Evolutionary conservation across 345 rosid genomes (phyloP).

Genomic region (Citrus maxima): DNA sequence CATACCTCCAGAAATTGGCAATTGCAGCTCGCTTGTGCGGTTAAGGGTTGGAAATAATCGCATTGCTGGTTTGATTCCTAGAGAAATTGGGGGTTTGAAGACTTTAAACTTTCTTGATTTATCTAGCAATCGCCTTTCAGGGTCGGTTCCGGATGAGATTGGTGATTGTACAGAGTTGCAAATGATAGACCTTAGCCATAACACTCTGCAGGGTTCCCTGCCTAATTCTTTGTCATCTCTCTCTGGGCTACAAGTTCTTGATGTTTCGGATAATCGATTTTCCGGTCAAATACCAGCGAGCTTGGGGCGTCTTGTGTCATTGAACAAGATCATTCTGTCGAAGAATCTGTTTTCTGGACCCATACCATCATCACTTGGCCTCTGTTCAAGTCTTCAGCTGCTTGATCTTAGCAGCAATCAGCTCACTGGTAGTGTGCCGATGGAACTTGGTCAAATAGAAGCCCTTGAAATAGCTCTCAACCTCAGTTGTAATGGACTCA

Average conservation of each 20-base stretch:
- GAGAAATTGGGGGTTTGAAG: slow-evolving; percentile 60
- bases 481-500: slow-evolving; percentile 73
- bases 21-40: slow-evolving; percentile 67
- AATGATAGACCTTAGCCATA: slow-evolving; percentile 82
- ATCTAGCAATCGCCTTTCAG: slow-evolving; percentile 65
- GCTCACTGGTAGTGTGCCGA: slow-evolving; percentile 68
- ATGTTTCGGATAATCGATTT: slow-evolving; percentile 61
- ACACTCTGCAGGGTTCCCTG: slow-evolving; percentile 61
- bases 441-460: slow-evolving; percentile 62
- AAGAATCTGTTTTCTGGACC: slow-evolving; percentile 66
- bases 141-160: slow-evolving; percentile 66
- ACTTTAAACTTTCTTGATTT: slow-evolving; percentile 74
- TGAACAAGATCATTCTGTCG: slow-evolving; percentile 65
- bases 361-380: slow-evolving; percentile 67
- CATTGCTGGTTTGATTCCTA: slow-evolving; percentile 63
- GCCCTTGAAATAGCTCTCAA: slow-evolving; percentile 88
- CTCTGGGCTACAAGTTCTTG: slow-evolving; percentile 70
- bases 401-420: slow-evolving; percentile 86
- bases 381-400: slow-evolving; percentile 76
- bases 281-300: slow-evolving; percentile 65
- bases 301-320: slow-evolving; percentile 62
- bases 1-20: slow-evolving; percentile 69
- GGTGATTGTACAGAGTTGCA: slow-evolving; percentile 69
- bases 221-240: slow-evolving; percentile 59
- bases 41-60: slow-evolving; percentile 76